Evolutionary conservation across 1,284 basidiomycete genomes (phyloP).

Genomic region (Schizophyllum commune): DNA sequence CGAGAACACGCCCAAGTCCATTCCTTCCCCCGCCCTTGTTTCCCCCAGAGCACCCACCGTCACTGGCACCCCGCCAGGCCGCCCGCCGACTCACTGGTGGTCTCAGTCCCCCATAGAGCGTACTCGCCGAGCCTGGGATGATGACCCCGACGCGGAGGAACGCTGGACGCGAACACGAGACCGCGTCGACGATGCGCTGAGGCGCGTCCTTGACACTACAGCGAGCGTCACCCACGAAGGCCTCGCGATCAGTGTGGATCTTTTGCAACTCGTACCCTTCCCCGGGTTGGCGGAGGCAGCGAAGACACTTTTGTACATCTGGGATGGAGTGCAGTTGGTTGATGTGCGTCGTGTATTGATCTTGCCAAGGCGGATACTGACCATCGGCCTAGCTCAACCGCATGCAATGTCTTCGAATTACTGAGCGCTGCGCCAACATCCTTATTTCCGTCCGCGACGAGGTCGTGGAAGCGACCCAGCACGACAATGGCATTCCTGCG

Average conservation of each 20-base stretch:
- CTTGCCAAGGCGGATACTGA: not conserved
- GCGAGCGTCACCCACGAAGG: constrained; percentile 34
- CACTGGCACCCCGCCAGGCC: not conserved
- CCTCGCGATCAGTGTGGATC: constrained; percentile 33
- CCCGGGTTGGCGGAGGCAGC: constrained; percentile 44
- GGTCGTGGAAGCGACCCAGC: constrained; percentile 23
- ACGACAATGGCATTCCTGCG: constrained; percentile 9
- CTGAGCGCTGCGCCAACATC: constrained; percentile 37
- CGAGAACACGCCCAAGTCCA: not conserved
- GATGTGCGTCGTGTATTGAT: constrained; percentile 36
- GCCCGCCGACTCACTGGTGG: not conserved
- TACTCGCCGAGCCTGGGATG: not conserved
- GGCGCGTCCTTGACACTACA: constrained; percentile 20
- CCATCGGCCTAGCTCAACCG: constrained; percentile 30
- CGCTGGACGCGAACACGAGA: constrained; percentile 12
- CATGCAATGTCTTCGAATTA: constrained; percentile 37
- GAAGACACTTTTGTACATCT: constrained; percentile 43
- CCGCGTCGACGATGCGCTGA: constrained; percentile 37
- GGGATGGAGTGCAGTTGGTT: constrained; percentile 50
- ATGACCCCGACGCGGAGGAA: not conserved
- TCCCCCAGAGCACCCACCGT: not conserved
- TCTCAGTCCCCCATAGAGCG: not conserved
- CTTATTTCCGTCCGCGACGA: constrained; percentile 35
- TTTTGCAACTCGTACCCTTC: constrained; percentile 42
- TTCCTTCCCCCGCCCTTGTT: not conserved